Percentiles rank a stretch among this genome's conserved stretches.
These are phyloP conservation scores for Leptographium galeiforme DNA, from an alignment of 2,329 filamentous ascomycete species.

Conservation along the genomic window DNA sequence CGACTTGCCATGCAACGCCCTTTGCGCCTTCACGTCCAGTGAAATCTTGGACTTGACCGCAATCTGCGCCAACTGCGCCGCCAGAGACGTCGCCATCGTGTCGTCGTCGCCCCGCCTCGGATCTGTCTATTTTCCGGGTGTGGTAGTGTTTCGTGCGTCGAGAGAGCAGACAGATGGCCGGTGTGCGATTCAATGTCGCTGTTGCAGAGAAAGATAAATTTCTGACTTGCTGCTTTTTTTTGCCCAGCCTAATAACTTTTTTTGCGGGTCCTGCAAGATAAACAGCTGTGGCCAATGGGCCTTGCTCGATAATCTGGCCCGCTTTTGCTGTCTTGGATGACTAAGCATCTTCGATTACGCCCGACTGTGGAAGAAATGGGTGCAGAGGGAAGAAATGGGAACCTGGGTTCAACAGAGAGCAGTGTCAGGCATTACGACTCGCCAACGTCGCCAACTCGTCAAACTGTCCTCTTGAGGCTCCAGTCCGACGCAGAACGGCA, in stretches of 20 bases:
- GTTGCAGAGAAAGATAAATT: not conserved
- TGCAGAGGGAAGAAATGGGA: no score
- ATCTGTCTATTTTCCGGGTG: not conserved
- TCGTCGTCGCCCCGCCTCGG: not conserved
- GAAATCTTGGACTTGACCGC: slow-evolving; percentile 80
- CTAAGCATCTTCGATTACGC: not conserved
- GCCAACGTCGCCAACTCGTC: no score
- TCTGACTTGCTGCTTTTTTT: not conserved
- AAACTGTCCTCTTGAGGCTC: no score
- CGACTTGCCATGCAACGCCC: slow-evolving; percentile 82
- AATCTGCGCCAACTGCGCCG: slow-evolving; percentile 87
- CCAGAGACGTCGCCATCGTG: slow-evolving; percentile 48
- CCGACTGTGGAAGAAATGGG: not conserved
- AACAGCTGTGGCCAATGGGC: not conserved
- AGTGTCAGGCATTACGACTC: no score
- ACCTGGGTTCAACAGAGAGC: no score
- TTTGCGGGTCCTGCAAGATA: not conserved
- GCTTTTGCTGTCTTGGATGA: not conserved
- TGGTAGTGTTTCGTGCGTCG: not conserved
- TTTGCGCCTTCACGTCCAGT: slow-evolving; percentile 86
- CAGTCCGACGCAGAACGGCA: no score
- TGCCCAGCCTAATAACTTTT: slow-evolving; percentile 1
- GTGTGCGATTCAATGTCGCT: not conserved
- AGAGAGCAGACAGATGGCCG: not conserved
- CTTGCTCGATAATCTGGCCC: not conserved